A percentile compares a stretch with the other conserved stretches of the same genome.
phyloP scores from a whole-genome alignment of 257 asterid genomes.

The Catharanthus roseus region DNA sequence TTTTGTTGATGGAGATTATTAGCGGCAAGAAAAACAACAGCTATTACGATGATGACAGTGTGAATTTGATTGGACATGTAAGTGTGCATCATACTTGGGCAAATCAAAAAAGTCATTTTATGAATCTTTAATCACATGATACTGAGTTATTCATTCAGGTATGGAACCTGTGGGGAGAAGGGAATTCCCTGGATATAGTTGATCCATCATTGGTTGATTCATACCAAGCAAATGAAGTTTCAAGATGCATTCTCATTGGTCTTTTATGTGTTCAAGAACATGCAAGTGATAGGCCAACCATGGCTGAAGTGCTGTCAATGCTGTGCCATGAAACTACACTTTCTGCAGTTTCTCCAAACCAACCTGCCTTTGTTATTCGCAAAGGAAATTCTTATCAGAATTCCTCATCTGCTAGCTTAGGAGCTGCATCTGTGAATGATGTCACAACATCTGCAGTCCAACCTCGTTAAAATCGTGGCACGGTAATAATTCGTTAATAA shows the following conservation, averaged over 20 bases:
- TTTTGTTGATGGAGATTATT: constrained; percentile 25
- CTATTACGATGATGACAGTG: constrained; percentile 2
- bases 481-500: no score
- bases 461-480: constrained; percentile 8
- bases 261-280: constrained; percentile 32
- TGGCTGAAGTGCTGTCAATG: constrained; percentile 19
- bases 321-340: constrained; percentile 16
- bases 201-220: constrained; percentile 21
- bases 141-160: constrained; percentile 17
- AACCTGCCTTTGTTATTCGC: constrained; percentile 16
- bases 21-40: constrained; percentile 25
- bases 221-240: constrained; percentile 7
- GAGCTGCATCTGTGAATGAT: constrained; percentile 17
- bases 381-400: not conserved
- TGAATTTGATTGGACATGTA: constrained; percentile 26
- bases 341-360: constrained; percentile 18
- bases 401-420: constrained; percentile 4
- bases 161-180: constrained; percentile 29
- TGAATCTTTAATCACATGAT: not conserved
- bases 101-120: not conserved
- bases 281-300: constrained; percentile 22
- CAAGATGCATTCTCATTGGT: constrained; percentile 25
- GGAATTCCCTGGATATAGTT: constrained; percentile 10
- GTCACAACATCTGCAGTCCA: constrained; percentile 11
- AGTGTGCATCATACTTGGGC: constrained; percentile 9